Percentiles rank a stretch among this genome's conserved stretches.
phyloP scores from a whole-genome alignment of 345 rosid species.

The Brassica incana region DNA sequence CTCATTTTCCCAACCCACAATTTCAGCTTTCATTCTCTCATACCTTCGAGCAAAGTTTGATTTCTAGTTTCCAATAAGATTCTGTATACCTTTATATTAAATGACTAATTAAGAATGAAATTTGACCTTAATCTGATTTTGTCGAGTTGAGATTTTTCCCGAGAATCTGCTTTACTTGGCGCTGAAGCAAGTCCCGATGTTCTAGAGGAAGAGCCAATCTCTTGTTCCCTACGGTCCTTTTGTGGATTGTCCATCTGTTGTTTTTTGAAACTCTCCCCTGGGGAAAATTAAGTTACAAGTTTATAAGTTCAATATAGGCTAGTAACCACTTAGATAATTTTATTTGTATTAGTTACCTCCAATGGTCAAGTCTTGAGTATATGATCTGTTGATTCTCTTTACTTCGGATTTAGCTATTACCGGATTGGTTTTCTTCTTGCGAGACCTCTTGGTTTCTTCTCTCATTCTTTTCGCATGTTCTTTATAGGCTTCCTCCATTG shows the following conservation, averaged over 20 bases:
- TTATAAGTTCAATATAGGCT: not conserved
- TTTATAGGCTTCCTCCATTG: slow-evolving; percentile 46
- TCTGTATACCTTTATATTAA: not conserved
- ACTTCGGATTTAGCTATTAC: slow-evolving; percentile 27
- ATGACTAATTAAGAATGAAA: slow-evolving; percentile 7
- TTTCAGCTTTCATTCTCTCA: slow-evolving; percentile 56
- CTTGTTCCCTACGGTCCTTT: slow-evolving; percentile 2
- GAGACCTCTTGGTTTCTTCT: slow-evolving; percentile 45
- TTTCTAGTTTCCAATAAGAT: not conserved
- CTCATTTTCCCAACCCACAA: slow-evolving; percentile 69
- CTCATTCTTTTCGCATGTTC: slow-evolving; percentile 34
- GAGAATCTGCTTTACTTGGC: slow-evolving; percentile 53
- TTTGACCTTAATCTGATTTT: slow-evolving; percentile 53
- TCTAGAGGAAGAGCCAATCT: slow-evolving; percentile 24
- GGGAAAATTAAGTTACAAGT: not conserved
- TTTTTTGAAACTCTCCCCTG: slow-evolving; percentile 19
- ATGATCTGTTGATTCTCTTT: slow-evolving; percentile 24
- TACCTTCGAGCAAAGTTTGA: slow-evolving; percentile 46
- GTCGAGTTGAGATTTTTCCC: slow-evolving; percentile 62
- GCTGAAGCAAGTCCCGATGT: slow-evolving; percentile 31
- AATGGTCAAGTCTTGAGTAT: slow-evolving; percentile 43
- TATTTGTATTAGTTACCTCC: slow-evolving; percentile 21
- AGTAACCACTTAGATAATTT: not conserved
- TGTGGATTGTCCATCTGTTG: not conserved
- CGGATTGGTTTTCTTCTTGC: slow-evolving; percentile 8